Percentiles rank a stretch among this genome's conserved stretches.
phyloP scores from a whole-genome alignment of 176 grass and related monocot species.

The Oryza longistaminata region DNA sequence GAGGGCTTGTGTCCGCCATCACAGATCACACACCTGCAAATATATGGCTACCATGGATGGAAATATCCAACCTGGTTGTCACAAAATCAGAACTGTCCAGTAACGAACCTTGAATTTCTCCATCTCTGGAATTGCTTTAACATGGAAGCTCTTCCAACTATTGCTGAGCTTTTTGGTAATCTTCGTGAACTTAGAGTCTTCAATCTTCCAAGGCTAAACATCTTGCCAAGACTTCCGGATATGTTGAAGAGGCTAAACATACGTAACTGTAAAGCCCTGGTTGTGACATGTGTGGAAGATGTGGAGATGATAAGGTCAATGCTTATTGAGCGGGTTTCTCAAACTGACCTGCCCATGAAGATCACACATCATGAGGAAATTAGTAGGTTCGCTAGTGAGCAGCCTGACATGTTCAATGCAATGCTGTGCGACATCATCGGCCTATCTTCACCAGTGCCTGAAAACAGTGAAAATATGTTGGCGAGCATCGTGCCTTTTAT shows the following conservation, averaged over 20 bases:
- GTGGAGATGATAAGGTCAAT: slow-evolving; percentile 3
- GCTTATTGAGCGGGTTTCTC: background rate
- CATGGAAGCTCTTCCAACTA: background rate
- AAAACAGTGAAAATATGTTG: background rate
- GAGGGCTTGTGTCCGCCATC: background rate
- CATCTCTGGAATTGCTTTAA: background rate
- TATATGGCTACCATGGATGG: background rate
- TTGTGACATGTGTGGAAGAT: background rate
- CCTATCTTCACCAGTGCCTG: too few relatives aligned
- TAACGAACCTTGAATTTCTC: background rate
- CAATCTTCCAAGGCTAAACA: background rate
- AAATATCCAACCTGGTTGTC: slow-evolving; percentile 7
- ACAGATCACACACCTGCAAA: background rate
- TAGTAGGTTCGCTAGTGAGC: background rate
- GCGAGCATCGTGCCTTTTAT: background rate
- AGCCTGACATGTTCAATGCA: background rate
- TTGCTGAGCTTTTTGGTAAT: background rate
- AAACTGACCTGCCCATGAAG: background rate
- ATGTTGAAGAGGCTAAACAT: background rate
- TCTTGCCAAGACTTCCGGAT: background rate
- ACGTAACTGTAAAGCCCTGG: background rate
- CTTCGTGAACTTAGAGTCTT: background rate
- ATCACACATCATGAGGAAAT: background rate
- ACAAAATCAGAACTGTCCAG: background rate
- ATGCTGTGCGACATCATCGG: background rate